Evolutionary conservation across 192 early-diverging fungal genomes (phyloP), one percentile per base, ranked within the genome.

Genomic region (Podochytrium sp.): DNA sequence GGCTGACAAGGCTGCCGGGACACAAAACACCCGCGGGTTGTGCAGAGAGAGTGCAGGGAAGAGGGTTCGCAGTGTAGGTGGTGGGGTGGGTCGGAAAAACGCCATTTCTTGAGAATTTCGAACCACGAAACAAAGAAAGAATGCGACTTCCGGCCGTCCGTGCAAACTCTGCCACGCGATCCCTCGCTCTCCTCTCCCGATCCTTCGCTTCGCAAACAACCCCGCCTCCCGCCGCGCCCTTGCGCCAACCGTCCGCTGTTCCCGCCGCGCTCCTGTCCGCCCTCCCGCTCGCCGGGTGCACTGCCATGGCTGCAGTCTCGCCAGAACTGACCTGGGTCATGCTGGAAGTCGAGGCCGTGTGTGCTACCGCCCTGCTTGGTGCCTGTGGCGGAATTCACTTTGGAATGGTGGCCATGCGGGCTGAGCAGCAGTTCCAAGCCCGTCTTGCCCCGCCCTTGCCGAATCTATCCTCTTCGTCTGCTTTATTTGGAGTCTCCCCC

Each of bases 241-340:
- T n/a, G n/a, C n/a, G 25, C 6, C 16, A 57, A 27, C 55, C 55
- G 55, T 57, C 55, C 6, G 55, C 10, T 14, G 25, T 57, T 7
- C 10, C 7, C 10, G 55, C 55, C 10, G 55, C 60, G 16, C 6
- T 38, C 37, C 12, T 62, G 5, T 7, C n/a, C 10, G 14, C 60
- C n/a, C 16, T 62, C 25, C 60, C 60, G 25, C 14, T 62, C 29
- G 60, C 60, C 5, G 60, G 29, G 18, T 62, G 60, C 25, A 62
- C 33, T 6, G 60, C 12, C 10, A 10, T 32, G 16, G 60, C 60
- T 6, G 5, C 25, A 14, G 60, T 34, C 10, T 10, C 37, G 14
- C 60, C 60, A 27, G 60, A 62, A 32, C 10, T 12, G 37, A 62
- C 60, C 16, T 62, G 60, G 60, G 14, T 40, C 16, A 14, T 38